Evolutionary conservation across 495 filamentous ascomycete genomes (phyloP).

Genomic region (Hypomontagnella monticulosa): DNA sequence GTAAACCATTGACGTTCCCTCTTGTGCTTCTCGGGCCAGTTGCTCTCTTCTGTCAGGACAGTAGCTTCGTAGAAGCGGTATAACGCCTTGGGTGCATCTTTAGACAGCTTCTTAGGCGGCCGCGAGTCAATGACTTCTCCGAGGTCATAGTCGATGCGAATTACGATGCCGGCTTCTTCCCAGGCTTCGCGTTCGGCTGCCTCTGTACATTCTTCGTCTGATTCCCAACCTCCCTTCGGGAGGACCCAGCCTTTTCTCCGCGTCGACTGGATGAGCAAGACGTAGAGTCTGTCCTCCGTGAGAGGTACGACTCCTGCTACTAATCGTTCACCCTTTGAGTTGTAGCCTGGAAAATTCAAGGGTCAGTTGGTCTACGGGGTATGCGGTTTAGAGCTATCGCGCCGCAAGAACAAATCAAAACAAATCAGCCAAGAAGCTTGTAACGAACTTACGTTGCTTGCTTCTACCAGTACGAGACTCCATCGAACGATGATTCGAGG

Average conservation of each 20-base stretch:
- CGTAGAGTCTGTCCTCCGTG: constrained; percentile 70
- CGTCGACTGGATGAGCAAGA: constrained; percentile 92
- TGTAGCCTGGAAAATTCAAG: constrained; percentile 74
- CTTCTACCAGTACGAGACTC: constrained; percentile 78
- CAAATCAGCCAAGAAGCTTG: constrained; percentile 35
- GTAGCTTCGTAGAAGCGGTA: constrained; percentile 91
- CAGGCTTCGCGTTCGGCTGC: constrained; percentile 83
- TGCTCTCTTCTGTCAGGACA: constrained; percentile 79
- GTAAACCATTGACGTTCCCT: constrained; percentile 88
- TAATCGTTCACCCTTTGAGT: constrained; percentile 88
- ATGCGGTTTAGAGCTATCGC: constrained; percentile 37
- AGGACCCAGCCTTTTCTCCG: constrained; percentile 90
- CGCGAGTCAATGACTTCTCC: constrained; percentile 85
- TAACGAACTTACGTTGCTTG: constrained; percentile 77
- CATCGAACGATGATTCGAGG: constrained; percentile 69
- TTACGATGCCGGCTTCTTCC: constrained; percentile 95
- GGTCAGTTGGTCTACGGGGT: constrained; percentile 53
- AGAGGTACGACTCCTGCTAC: constrained; percentile 92
- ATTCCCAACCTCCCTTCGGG: constrained; percentile 97
- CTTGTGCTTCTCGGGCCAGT: constrained; percentile 97
- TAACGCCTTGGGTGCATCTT: constrained; percentile 75
- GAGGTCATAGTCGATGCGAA: constrained; percentile 81
- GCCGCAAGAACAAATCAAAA: constrained; percentile 37
- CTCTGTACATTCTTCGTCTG: constrained; percentile 76
- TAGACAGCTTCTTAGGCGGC: constrained; percentile 65